Base-by-base conservation (phyloP, 2,329 filamentous ascomycete species). In the Madurella mycetomatis region DNA sequence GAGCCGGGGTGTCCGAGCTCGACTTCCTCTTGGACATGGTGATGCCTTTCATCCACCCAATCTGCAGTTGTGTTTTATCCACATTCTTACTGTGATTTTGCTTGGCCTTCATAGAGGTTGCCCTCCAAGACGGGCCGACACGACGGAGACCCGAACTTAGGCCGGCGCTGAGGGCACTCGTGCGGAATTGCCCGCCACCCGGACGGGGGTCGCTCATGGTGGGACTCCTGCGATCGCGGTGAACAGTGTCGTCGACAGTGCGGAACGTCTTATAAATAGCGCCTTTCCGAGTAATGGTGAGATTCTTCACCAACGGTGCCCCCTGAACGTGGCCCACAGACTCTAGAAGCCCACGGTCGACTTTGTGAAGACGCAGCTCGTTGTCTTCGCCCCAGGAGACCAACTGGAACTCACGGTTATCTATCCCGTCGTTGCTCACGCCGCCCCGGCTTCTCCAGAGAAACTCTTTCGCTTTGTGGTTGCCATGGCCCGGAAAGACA, bases 351-450 rank as follows among this genome's bases (percentile, higher is more conserved):
- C 83, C 74, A 1, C 82, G 73, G 41, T 89, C 81, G 17, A 91
- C 80, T 46, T 84, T 85, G 66, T 95, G 88, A 30, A 96, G 76
- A 47, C 88, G 85, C 31, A 96, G 76, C 64, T 91, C 83, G 61
- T 87, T 88, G 68, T 96, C 92, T 47, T 88, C 86, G 25, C 91
- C 91, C 92, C 92, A 96, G 0, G 92, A 92, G 0, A 96, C 89
- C 16, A 96, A 77, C 69, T 96, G 92, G 60, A 96, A 96, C 49
- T 96, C 92, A 63, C 92, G 83, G 58, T 91, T 77, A 64, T 96
- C 92, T 44, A 87, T 72, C n/a, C 81, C 80, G 51, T 90, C 82
- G 15, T 83, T 80, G 16, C 81, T 80, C 17, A 86, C 77, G 15
- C 72, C 72, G 39, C 92, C 92, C 52, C 92, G 83, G 46, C 83